Percentiles rank a stretch among this genome's conserved stretches.
These are phyloP conservation scores for Lenzites betulinus DNA, from an alignment of 768 basidiomycete genomes.

Conservation along the genomic window DNA sequence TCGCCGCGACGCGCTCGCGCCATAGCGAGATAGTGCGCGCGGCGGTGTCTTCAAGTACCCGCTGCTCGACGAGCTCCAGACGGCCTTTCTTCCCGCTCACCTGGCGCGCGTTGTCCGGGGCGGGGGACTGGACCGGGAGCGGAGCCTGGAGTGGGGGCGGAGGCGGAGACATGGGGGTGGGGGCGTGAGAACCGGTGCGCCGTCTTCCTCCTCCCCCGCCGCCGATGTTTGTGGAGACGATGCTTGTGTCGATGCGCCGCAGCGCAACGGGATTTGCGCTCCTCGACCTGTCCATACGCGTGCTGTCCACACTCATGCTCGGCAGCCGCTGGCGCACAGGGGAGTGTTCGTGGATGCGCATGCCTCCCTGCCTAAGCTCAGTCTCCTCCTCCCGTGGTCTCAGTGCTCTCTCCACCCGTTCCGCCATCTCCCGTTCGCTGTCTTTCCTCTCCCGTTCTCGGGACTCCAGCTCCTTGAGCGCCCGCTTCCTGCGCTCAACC, in stretches of 20 bases:
- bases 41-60: slow-evolving; percentile 37
- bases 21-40: slow-evolving; percentile 38
- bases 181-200: neutral
- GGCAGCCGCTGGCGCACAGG: neutral
- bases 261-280: slow-evolving; percentile 13
- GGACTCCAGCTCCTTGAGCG: neutral
- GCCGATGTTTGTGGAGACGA: slow-evolving; percentile 10
- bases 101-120: slow-evolving; percentile 26
- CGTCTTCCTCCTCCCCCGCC: slow-evolving; percentile 1
- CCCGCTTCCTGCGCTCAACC: neutral
- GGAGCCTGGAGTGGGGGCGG: neutral
- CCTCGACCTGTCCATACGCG: neutral
- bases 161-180: neutral
- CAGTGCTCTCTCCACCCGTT: no score
- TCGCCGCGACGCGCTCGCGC: slow-evolving; percentile 38
- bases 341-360: no score
- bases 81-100: slow-evolving; percentile 29
- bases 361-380: neutral
- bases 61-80: slow-evolving; percentile 34
- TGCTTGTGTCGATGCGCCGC: slow-evolving; percentile 5
- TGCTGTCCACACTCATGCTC: neutral
- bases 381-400: neutral
- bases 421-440: no score
- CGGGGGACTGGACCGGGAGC: neutral
- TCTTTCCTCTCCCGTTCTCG: neutral